Conservation (phyloP, 2,329 filamentous ascomycete genomes). For the Scedosporium aurantiacum region DNA sequence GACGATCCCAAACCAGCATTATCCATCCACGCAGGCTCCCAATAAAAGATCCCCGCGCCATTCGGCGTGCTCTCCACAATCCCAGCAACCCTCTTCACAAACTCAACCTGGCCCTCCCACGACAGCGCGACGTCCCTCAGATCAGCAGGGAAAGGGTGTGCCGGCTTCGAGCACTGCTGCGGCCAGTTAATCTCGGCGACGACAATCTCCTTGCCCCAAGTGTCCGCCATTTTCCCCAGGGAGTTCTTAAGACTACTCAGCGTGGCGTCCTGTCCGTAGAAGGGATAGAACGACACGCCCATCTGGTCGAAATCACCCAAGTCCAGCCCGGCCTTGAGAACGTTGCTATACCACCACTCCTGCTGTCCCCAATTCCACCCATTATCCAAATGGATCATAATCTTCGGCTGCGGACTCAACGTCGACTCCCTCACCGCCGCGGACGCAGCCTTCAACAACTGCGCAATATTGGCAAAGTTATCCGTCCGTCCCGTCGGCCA, state of each 20-base stretch:
- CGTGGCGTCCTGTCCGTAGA: conserved; percentile 51
- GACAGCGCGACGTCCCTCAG: conserved; percentile 49
- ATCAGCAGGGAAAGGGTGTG: conserved; percentile 49
- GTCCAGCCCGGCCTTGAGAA: conserved; percentile 41
- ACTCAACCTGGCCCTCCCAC: conserved; percentile 50
- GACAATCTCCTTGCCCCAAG: conserved; percentile 55
- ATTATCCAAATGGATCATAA: conserved; percentile 66
- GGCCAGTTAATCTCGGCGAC: conserved; percentile 66
- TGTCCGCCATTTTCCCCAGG: conserved; percentile 46
- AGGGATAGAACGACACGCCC: conserved; percentile 64
- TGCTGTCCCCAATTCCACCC: conserved; percentile 63
- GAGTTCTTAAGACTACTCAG: conserved; percentile 43
- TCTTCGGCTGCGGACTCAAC: conserved; percentile 46
- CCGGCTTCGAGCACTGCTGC: conserved; percentile 46
- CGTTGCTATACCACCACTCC: conserved; percentile 51
- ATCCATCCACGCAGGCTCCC: conserved; percentile 62
- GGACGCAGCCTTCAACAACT: conserved; percentile 52
- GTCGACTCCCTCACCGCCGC: conserved; percentile 53
- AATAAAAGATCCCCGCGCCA: conserved; percentile 57
- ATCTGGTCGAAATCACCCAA: conserved; percentile 56
- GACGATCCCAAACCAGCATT: conserved; percentile 55
- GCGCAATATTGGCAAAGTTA: conserved; percentile 48
- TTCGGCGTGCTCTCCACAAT: conserved; percentile 40
- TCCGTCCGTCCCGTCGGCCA: conserved; percentile 50
- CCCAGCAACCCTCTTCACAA: conserved; percentile 47